Percentiles rank a stretch among this genome's conserved stretches.
Evolutionary conservation across 1,284 basidiomycete species (phyloP).

Genomic region (Ganoderma lingzhi): DNA sequence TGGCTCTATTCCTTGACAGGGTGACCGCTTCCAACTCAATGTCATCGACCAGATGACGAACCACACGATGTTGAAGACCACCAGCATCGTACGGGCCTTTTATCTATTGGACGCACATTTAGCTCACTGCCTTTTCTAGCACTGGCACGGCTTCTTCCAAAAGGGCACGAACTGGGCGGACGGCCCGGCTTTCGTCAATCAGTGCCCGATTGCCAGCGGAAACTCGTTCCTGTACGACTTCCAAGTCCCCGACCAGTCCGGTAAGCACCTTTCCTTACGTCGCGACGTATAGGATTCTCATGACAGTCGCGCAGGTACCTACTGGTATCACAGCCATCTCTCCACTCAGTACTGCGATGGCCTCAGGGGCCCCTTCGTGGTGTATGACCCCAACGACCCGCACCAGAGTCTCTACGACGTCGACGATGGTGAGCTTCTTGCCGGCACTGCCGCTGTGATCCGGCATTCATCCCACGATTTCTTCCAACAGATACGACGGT

Average conservation of each 20-base stretch:
- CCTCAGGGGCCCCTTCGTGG: constrained; percentile 44
- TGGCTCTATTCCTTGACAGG: constrained; percentile 22
- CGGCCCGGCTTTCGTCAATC: constrained; percentile 48
- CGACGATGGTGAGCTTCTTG: constrained; percentile 45
- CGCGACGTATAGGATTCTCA: background rate
- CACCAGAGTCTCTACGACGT: constrained; percentile 49
- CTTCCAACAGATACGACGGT: constrained; percentile 33
- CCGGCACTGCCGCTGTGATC: too few species aligned
- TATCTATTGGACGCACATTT: background rate
- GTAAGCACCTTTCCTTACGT: constrained; percentile 33
- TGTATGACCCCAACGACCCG: constrained; percentile 54
- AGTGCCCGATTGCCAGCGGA: constrained; percentile 59
- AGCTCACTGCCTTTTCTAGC: constrained; percentile 31
- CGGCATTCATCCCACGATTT: background rate
- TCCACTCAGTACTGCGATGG: constrained; percentile 43
- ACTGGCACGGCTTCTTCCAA: constrained; percentile 48
- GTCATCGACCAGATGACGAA: constrained; percentile 45
- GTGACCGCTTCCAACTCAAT: constrained; percentile 42
- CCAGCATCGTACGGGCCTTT: constrained; percentile 41
- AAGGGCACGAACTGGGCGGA: constrained; percentile 43
- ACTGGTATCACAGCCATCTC: constrained; percentile 36
- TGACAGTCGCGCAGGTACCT: constrained; percentile 26
- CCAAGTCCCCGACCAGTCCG: constrained; percentile 41
- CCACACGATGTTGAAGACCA: constrained; percentile 43
- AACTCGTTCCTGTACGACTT: constrained; percentile 53